Conservation (phyloP, 2,329 filamentous ascomycete genomes). For the Fusarium sp. region DNA sequence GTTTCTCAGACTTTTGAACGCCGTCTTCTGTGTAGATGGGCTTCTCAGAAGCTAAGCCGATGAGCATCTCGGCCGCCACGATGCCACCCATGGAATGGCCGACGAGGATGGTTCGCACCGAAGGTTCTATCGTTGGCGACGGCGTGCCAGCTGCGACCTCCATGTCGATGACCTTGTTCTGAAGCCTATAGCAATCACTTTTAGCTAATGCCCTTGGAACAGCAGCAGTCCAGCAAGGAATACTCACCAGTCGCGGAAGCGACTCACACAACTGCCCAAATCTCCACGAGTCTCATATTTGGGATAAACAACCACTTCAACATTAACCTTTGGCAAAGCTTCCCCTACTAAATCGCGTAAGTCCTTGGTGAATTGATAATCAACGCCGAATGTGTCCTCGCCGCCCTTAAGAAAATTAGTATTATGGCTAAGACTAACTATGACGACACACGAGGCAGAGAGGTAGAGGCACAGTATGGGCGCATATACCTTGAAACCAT, state of each 20-base stretch:
- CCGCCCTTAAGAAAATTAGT: conserved; percentile 64
- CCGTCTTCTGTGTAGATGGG: conserved; percentile 61
- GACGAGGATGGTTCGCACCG: conserved; percentile 81
- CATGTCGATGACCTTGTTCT: conserved; percentile 92
- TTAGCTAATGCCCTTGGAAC: neutral
- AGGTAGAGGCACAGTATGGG: neutral
- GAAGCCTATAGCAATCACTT: conserved; percentile 66
- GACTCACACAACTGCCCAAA: conserved; percentile 73
- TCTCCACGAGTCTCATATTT: conserved; percentile 86
- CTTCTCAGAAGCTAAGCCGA: conserved; percentile 71
- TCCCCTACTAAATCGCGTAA: conserved; percentile 71
- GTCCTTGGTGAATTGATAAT: conserved; percentile 75
- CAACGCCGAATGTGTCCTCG: conserved; percentile 78
- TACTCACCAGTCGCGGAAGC: conserved; percentile 78
- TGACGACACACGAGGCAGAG: conserved; percentile 1
- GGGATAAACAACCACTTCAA: conserved; percentile 78
- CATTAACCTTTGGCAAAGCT: conserved; percentile 74
- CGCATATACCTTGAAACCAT: conserved; percentile 79
- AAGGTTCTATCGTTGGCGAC: conserved; percentile 86
- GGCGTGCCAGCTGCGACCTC: conserved; percentile 84
- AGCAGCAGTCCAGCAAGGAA: neutral
- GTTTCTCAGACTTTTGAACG: conserved; percentile 48
- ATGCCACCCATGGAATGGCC: conserved; percentile 96
- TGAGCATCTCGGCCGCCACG: conserved; percentile 87
- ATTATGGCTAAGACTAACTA: neutral